A percentile compares a stretch with the other conserved stretches of the same genome.
Evolutionary conservation across 257 asterid genomes (phyloP).

Genomic region (Coffea eugenioides): DNA sequence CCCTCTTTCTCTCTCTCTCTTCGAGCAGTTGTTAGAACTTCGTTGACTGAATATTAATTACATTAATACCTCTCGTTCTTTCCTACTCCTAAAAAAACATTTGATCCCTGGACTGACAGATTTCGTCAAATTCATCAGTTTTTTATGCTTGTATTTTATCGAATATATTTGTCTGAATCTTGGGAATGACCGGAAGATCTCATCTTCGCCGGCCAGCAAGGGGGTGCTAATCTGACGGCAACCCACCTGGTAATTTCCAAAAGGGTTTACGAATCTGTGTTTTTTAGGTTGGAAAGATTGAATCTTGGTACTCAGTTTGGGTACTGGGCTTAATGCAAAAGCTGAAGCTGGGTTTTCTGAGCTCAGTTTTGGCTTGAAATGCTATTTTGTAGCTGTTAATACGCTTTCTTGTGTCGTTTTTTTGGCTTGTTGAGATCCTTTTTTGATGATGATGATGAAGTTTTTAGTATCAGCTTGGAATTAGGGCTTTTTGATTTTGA

Average conservation of each 20-base stretch:
- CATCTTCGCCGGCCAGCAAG: slow-evolving; percentile 22
- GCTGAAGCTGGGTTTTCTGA: slow-evolving; percentile 19
- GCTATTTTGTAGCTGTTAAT: slow-evolving; percentile 11
- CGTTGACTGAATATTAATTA: slow-evolving; percentile 46
- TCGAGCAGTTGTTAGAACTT: slow-evolving; percentile 33
- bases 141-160: background rate
- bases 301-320: slow-evolving; percentile 15
- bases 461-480: slow-evolving; percentile 13
- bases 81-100: background rate
- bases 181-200: slow-evolving; percentile 5
- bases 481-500: slow-evolving; percentile 17
- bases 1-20: slow-evolving; percentile 27
- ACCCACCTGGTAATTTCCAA: slow-evolving; percentile 28
- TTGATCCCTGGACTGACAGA: background rate
- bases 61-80: slow-evolving; percentile 3
- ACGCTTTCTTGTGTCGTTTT: background rate
- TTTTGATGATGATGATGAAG: slow-evolving; percentile 15
- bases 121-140: background rate
- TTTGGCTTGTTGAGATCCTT: slow-evolving; percentile 22
- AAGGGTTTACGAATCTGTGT: slow-evolving; percentile 28
- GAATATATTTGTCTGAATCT: slow-evolving; percentile 7
- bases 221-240: slow-evolving; percentile 20
- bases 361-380: slow-evolving; percentile 11
- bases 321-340: slow-evolving; percentile 16
- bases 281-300: slow-evolving; percentile 16